A percentile compares a stretch with the other conserved stretches of the same genome.
Conservation (phyloP, 1,284 basidiomycete species). For the Prillingera fragicola region DNA sequence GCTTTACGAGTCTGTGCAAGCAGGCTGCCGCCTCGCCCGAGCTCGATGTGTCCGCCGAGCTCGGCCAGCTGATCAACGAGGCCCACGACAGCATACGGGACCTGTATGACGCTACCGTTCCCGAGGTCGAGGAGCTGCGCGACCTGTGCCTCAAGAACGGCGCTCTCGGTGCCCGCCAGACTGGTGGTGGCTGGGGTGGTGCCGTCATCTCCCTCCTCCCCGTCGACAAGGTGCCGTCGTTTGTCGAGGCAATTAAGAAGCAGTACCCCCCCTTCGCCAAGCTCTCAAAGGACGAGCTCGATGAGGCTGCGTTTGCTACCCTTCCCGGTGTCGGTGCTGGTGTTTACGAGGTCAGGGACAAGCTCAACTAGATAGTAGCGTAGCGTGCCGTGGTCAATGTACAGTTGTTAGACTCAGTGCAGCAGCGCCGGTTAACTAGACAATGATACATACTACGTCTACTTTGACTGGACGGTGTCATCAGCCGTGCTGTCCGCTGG, state of each 20-base stretch:
- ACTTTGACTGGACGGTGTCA: too few species aligned
- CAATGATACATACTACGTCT: too few species aligned
- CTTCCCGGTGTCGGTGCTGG: constrained; percentile 76
- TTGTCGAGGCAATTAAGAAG: constrained; percentile 60
- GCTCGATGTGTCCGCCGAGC: constrained; percentile 29
- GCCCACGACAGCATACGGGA: constrained; percentile 65
- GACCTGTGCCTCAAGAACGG: constrained; percentile 59
- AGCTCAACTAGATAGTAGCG: constrained; percentile 1
- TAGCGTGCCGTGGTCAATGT: too few species aligned
- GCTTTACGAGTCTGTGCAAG: constrained; percentile 64
- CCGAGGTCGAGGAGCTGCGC: constrained; percentile 65
- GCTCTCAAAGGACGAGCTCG: constrained; percentile 58
- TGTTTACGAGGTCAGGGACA: constrained; percentile 47
- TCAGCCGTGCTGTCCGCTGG: too few species aligned
- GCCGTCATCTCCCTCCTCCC: constrained; percentile 77
- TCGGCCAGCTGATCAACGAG: constrained; percentile 71
- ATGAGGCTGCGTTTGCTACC: constrained; percentile 74
- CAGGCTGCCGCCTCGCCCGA: constrained; percentile 32
- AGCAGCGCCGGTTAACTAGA: too few species aligned
- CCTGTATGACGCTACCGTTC: constrained; percentile 71
- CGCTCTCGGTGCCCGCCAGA: constrained; percentile 60
- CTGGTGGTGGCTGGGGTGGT: constrained; percentile 83
- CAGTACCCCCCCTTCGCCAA: constrained; percentile 60
- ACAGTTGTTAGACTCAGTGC: too few species aligned
- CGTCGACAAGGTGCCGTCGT: constrained; percentile 60